Evolutionary conservation across 352 stramenopile species (phyloP).

Genomic region (Globisporangium sylvaticum): DNA sequence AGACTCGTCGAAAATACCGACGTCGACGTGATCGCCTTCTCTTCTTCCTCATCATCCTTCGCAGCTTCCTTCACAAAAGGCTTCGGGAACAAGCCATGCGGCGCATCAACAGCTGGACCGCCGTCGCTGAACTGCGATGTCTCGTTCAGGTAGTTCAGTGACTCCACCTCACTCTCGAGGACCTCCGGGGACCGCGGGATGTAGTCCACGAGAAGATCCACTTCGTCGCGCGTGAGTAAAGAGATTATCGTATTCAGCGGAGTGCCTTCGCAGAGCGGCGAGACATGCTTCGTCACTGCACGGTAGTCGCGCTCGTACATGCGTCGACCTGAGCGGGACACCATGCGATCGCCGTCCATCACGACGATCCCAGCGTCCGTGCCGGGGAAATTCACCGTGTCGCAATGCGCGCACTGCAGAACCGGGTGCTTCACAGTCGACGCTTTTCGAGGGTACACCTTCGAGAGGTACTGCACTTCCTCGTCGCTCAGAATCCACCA

Average conservation of each 20-base stretch:
- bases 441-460: constrained; percentile 46
- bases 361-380: constrained; percentile 72
- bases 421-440: constrained; percentile 54
- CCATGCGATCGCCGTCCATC: constrained; percentile 66
- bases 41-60: constrained; percentile 1
- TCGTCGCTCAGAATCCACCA: constrained; percentile 81
- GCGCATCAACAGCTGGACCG: constrained; percentile 38
- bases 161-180: constrained; percentile 61
- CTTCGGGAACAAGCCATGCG: constrained; percentile 54
- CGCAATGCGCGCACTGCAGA: constrained; percentile 68
- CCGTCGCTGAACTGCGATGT: constrained; percentile 22
- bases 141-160: constrained; percentile 52
- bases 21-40: background rate
- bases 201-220: constrained; percentile 47
- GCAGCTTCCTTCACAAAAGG: constrained; percentile 18
- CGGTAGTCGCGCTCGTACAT: constrained; percentile 82
- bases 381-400: constrained; percentile 74
- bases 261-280: constrained; percentile 66
- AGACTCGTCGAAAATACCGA: constrained; percentile 7
- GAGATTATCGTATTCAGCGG: constrained; percentile 49
- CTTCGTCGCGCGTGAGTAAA: constrained; percentile 32
- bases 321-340: constrained; percentile 55
- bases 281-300: constrained; percentile 75
- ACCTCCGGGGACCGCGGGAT: constrained; percentile 51
- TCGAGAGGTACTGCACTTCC: constrained; percentile 57